phyloP scores from a whole-genome alignment of 805 yeast genomes.

The Ogataea siamensis region DNA sequence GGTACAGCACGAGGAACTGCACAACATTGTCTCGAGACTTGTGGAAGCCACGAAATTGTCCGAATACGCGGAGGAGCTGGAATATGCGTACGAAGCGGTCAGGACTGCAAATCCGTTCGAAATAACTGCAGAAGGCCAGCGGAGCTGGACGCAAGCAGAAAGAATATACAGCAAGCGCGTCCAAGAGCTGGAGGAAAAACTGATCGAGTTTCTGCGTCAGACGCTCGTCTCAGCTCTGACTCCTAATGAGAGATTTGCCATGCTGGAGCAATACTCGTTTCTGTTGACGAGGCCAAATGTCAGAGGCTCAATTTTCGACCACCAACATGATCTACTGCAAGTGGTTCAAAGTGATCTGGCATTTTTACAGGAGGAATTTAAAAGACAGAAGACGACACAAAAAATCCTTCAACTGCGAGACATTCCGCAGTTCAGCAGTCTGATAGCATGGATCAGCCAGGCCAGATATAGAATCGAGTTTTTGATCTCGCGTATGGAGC shows the following conservation, averaged over 20 bases:
- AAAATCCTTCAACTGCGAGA: conserved; percentile 41
- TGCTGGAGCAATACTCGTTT: conserved; percentile 48
- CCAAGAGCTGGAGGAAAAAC: conserved; percentile 42
- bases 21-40: conserved; percentile 18
- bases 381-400: conserved; percentile 34
- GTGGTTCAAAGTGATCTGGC: conserved; percentile 48
- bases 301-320: conserved; percentile 57
- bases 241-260: conserved; percentile 49
- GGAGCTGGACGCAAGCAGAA: conserved; percentile 43
- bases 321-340: conserved; percentile 49
- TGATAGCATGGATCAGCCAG: conserved; percentile 53
- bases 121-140: conserved; percentile 35
- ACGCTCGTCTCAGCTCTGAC: conserved; percentile 39
- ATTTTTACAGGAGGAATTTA: conserved; percentile 38
- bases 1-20: conserved; percentile 49
- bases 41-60: conserved; percentile 3
- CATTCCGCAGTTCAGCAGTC: conserved; percentile 46
- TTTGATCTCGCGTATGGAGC: conserved; percentile 44
- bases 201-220: conserved; percentile 40
- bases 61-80: conserved; percentile 35
- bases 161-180: conserved; percentile 42
- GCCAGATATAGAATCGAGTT: conserved; percentile 42
- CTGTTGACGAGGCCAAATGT: conserved; percentile 53
- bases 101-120: conserved; percentile 38
- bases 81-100: conserved; percentile 42